Evolutionary conservation across 2,329 filamentous ascomycete genomes (phyloP), one percentile per base, ranked within the genome.

Genomic region (Thelonectria blattea): DNA sequence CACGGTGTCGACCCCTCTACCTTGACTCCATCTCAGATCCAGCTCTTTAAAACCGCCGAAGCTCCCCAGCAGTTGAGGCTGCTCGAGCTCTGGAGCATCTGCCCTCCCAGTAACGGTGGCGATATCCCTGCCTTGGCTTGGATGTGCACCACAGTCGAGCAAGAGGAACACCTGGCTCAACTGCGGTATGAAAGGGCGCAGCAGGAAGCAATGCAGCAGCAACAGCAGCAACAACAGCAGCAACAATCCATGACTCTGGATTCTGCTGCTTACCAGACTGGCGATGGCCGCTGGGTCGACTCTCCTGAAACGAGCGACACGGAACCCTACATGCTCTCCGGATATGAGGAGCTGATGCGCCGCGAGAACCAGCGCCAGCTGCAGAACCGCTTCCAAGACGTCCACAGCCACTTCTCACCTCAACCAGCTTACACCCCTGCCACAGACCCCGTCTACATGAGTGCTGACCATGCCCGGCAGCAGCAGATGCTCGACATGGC

Each of bases 61-160:
- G 79, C 85, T 22, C 82, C 88, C 45, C 91, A 96, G 75, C 87
- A 89, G 70, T 78, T 88, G 58, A 86, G 91, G 20, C 82, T 97
- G 15, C 81, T 96, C 41, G 90, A 96, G 74, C 86, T 96, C 15
- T 97, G 93, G 93, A 88, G 87, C 60, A 92, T 93, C 66, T 91
- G 87, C 59, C 91, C 91, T 20, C 91, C 90, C 0, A 84, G 81
- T 43, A 85, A 84, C 63, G 79, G 75, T 60, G 80, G 79, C 50
- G 82, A 84, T 55, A 85, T 86, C 65, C 79, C 82, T 2, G 77
- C 81, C 10, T 72, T 86, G 10, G 81, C 83, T 3, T 84, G 81
- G 81, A 80, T 75, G 62, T 81, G 74, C 69, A 85, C 83, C 1
- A 82, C 79, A 0, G 68, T 87, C 17, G 82, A 85, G 66, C 81